Evolutionary conservation across 805 yeast species (phyloP), one percentile per base, ranked within the genome.

Genomic region (Wickerhamomyces alni): DNA sequence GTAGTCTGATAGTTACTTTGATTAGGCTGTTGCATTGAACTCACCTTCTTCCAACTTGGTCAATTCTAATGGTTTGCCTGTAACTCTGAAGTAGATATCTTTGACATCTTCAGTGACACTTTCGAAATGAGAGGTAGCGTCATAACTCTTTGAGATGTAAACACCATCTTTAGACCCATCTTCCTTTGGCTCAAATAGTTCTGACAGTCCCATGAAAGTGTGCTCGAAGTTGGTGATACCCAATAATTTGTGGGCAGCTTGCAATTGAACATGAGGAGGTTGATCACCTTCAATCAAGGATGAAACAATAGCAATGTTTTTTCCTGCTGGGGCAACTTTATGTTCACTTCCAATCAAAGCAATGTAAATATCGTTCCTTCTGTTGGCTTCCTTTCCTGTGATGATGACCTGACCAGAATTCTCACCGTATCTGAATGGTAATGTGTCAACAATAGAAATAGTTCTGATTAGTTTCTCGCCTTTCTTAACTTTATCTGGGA

Each of bases 21-120:
- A 11, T 37, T 31, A 51, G 30, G 54, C 54, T 19, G 45, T 39
- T 5, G 58, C 58, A 33, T 53, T 55, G 19, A 53, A 49, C 36
- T 53, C 57, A 34, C 57, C 58, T 35, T 55, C 48, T 18, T 53
- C 54, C 19, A 50, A 40, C 30, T 53, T 51, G 10, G 45, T 44
- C 22, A 54, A 33, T 22, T 43, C 94, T 54, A 93, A 74, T 16
- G 95, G 96, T 61, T 87, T 85, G 37, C 98, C 98, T 26, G 85
- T 85, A 48, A 93, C 82, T 62, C 98, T 78, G 63, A 82, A 81
- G 63, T 93, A 93, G 39, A 93, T 74, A 62, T 91, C 96, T 65
- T 87, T 88, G 52, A 93, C 95, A 62, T 93, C 98, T 61, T 93
- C 98, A 30, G 99, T 93, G 54, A 95, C 85, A 32, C 89, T 69